phyloP scores from a whole-genome alignment of 2,329 filamentous ascomycete species.

The Tricladium varicosporioides region DNA sequence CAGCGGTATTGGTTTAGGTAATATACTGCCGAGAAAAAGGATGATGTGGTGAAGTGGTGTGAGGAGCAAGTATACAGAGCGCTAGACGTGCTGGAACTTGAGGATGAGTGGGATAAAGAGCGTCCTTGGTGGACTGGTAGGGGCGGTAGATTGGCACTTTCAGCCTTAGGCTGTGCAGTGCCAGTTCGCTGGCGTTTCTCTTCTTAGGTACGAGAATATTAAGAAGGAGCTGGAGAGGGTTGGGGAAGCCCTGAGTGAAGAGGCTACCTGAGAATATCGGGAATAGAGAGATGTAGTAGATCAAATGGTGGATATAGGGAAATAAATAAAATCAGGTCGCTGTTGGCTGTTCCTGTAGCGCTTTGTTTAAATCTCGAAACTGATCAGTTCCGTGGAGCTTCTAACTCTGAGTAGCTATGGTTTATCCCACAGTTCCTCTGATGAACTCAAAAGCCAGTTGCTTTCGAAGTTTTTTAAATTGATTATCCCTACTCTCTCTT shows the following conservation, averaged over 20 bases:
- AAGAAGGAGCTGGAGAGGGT: background rate
- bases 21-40: background rate
- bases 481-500: no score
- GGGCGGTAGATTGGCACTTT: conserved; percentile 1
- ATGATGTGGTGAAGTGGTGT: background rate
- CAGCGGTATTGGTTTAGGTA: background rate
- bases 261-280: background rate
- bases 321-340: no score
- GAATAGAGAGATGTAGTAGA: background rate
- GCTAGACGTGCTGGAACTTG: background rate
- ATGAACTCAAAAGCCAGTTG: no score
- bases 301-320: background rate
- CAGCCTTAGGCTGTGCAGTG: background rate
- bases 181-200: background rate
- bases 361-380: no score
- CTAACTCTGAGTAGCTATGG: no score
- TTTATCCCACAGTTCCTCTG: no score
- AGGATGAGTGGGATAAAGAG: background rate
- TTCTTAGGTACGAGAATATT: no score
- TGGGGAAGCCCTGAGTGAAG: background rate
- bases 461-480: no score
- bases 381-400: no score
- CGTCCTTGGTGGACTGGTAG: no score
- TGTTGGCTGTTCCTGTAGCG: no score
- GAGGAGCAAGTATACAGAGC: background rate